phyloP scores from a whole-genome alignment of 2,329 filamentous ascomycete species.

The Colletotrichum cordylinicola region DNA sequence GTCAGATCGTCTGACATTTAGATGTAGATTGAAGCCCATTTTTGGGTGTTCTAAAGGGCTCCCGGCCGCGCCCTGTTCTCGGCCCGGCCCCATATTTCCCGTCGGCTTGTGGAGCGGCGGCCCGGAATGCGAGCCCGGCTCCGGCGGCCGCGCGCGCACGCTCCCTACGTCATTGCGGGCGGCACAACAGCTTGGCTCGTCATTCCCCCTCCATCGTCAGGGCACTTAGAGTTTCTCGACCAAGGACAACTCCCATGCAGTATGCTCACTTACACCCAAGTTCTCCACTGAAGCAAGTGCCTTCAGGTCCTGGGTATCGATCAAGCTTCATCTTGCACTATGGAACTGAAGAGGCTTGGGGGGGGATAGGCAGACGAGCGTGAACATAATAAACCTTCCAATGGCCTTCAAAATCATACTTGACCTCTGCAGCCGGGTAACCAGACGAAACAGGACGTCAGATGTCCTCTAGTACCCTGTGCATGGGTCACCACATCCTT shows the following conservation, averaged over 20 bases:
- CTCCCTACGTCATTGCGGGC: constrained; percentile 12
- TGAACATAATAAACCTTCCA: not conserved
- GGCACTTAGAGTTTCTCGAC: constrained; percentile 3
- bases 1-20: accelerated
- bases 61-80: not conserved
- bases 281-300: not conserved
- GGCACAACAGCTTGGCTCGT: not conserved
- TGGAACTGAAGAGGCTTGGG: not conserved
- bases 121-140: not conserved
- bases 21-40: not conserved
- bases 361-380: not conserved
- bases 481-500: not conserved
- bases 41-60: not conserved
- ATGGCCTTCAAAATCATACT: not conserved
- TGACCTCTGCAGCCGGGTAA: not conserved
- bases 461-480: not conserved
- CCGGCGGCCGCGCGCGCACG: not conserved
- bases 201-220: not conserved
- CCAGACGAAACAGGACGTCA: not conserved
- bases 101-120: not conserved
- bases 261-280: not conserved
- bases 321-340: not conserved
- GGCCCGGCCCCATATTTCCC: not conserved
- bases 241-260: not conserved
- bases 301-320: not conserved